Evolutionary conservation across 2,329 filamentous ascomycete genomes (phyloP), one percentile per base, ranked within the genome.

Genomic region (Teratosphaeria destructans): DNA sequence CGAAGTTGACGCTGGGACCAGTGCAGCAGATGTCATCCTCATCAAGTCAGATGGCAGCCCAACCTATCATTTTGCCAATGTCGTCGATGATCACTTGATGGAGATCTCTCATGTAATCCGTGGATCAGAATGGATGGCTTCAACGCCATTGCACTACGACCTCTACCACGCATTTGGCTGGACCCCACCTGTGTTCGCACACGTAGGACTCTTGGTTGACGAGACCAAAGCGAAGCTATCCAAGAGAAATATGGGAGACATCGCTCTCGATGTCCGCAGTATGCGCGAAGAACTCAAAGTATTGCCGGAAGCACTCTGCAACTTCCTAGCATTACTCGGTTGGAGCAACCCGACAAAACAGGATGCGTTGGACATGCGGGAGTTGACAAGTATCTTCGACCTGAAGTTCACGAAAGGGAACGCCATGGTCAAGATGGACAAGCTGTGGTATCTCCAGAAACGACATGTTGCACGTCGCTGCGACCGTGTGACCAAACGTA

Each of bases 11-110:
- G 60, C 72, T n/a, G 66, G 75, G 35, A 68, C 75, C 10, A 79
- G 81, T 27, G 86, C 80, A 63, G 90, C 94, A 65, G 92, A 97
- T 69, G 93, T 91, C 23, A 89, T 99, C 62, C 79, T 99, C 49
- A 78, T 96, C 61, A 99, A 99, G 74, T 87, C 86, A 0, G 94
- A 99, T 71, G 92, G 91, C 0, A 88, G 88, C 64, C 94, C 94
- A 0, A 99, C 95, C 0, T 99, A 99, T 70, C 94, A 99, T 73
- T 86, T 99, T 62, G 94, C 94, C 4, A 99, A 97, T 70, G 93
- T 99, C 8, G 87, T 99, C 4, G 94, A 99, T 70, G 94, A 99
- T 70, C 90, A 96, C 72, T 79, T 88, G 61, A 99, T 99, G 94
- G 78, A 89, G 61, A 95, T 99, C 65, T 96, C 92, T 0, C 93